A percentile compares a stretch with the other conserved stretches of the same genome.
Conservation (phyloP, 2,329 filamentous ascomycete species). For the Graphilbum sp. region DNA sequence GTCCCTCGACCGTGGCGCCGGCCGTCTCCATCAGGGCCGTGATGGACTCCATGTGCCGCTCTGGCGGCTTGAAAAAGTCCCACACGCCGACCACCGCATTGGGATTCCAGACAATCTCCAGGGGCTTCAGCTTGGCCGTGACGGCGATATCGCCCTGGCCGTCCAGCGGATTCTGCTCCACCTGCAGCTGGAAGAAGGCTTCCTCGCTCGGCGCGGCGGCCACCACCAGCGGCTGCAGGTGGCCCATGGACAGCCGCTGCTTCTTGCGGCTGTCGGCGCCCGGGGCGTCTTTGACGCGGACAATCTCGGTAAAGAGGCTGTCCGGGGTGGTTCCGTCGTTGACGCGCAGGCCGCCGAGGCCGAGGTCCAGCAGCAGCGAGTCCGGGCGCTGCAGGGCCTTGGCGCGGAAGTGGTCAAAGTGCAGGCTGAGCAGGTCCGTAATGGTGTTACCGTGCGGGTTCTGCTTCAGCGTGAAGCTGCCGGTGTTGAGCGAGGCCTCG, state of each 20-base stretch:
- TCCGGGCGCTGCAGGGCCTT: slow-evolving; percentile 82
- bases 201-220: slow-evolving; percentile 47
- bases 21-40: slow-evolving; percentile 89
- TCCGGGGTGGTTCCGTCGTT: slow-evolving; percentile 91
- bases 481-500: slow-evolving; percentile 83
- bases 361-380: slow-evolving; percentile 75
- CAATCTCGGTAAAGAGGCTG: slow-evolving; percentile 85
- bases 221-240: slow-evolving; percentile 26
- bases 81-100: slow-evolving; percentile 80
- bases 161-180: slow-evolving; percentile 92
- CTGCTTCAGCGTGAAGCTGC: slow-evolving; percentile 86
- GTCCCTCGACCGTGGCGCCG: slow-evolving; percentile 84
- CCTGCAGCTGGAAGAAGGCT: slow-evolving; percentile 79
- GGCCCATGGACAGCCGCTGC: slow-evolving; percentile 34
- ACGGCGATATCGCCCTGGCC: slow-evolving; percentile 81
- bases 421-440: slow-evolving; percentile 71
- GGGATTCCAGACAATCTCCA: slow-evolving; percentile 97
- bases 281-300: slow-evolving; percentile 81
- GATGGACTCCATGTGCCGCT: slow-evolving; percentile 97
- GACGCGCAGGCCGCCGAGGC: slow-evolving; percentile 79
- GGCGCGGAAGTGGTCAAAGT: slow-evolving; percentile 89
- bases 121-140: slow-evolving; percentile 79
- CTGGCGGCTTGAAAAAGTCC: slow-evolving; percentile 91
- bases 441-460: slow-evolving; percentile 56
- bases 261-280: slow-evolving; percentile 19